These are phyloP conservation scores for Vinca major DNA, from an alignment of 305 asterid species.

Conservation along the genomic window DNA sequence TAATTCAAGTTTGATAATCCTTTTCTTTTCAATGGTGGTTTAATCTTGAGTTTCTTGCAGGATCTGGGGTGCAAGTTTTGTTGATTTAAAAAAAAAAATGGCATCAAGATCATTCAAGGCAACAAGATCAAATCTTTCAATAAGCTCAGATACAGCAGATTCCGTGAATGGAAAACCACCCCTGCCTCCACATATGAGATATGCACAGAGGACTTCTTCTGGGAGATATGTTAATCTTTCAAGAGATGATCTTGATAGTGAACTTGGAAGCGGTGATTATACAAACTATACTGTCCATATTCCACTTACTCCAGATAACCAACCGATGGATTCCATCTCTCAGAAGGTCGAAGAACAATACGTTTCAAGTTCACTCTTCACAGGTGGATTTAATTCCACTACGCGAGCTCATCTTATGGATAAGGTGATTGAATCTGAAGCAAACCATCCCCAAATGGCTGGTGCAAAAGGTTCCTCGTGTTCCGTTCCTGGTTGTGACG, in stretches of 20 bases:
- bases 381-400: conserved; percentile 60
- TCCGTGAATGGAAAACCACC: conserved; percentile 56
- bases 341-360: conserved; percentile 70
- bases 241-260: conserved; percentile 65
- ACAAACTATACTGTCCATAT: conserved; percentile 62
- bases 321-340: conserved; percentile 45
- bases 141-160: conserved; percentile 40
- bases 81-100: conserved; percentile 29
- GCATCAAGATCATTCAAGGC: conserved; percentile 52
- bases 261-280: conserved; percentile 45
- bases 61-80: conserved; percentile 13
- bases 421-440: conserved; percentile 58
- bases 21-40: neutral
- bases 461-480: conserved; percentile 77
- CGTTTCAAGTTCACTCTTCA: conserved; percentile 61
- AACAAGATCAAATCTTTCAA: conserved; percentile 53
- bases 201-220: conserved; percentile 50
- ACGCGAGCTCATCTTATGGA: conserved; percentile 80
- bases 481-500: conserved; percentile 62
- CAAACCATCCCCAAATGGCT: conserved; percentile 72
- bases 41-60: conserved; percentile 12
- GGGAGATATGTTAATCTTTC: conserved; percentile 66
- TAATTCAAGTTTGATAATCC: neutral
- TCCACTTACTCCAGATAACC: conserved; percentile 70
- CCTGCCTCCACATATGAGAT: conserved; percentile 43